Conservation (phyloP, 257 asterid genomes). For the Solanum dulcamara region DNA sequence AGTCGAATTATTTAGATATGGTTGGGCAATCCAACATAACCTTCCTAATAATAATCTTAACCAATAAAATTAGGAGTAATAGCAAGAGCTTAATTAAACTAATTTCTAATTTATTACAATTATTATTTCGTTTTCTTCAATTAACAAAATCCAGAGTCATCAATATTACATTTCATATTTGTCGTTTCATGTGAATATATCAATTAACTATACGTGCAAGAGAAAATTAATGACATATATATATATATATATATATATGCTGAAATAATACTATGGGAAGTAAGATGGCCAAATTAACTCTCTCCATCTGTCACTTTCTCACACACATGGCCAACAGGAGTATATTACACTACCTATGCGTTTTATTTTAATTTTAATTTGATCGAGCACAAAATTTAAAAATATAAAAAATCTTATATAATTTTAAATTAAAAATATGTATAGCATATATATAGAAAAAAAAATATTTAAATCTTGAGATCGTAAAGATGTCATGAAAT, state of each 20-base stretch:
- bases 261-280: background rate
- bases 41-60: background rate
- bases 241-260: background rate
- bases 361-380: no score
- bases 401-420: background rate
- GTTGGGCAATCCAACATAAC: conserved; percentile 38
- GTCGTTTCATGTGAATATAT: background rate
- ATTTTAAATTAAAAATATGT: no score
- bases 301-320: no score
- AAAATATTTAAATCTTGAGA: no score
- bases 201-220: background rate
- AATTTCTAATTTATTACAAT: background rate
- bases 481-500: no score
- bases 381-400: background rate
- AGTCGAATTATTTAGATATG: conserved; percentile 19
- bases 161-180: background rate
- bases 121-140: background rate
- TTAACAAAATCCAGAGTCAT: background rate
- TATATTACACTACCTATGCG: no score
- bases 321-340: background rate
- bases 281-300: background rate
- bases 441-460: no score
- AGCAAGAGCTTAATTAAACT: background rate
- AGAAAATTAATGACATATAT: background rate
- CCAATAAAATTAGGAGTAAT: background rate